Conservation (phyloP, 2,329 filamentous ascomycete genomes). For the Triangularia setosa region DNA sequence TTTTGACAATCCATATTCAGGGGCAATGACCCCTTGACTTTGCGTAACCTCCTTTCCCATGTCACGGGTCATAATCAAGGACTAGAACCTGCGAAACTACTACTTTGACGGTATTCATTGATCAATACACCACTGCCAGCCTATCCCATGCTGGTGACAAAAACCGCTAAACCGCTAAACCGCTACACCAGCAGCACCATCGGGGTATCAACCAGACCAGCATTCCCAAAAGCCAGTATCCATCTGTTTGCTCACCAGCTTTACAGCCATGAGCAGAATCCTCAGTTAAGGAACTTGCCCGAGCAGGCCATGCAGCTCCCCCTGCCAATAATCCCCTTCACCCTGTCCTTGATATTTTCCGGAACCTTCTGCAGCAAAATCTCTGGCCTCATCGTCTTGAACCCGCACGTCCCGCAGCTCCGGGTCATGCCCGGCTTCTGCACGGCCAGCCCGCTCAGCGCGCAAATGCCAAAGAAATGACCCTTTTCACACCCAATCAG, state of each 20-base stretch:
- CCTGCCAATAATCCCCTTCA: conserved; percentile 21
- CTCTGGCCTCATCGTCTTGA: conserved; percentile 45
- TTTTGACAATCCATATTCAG: neutral
- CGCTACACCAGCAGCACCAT: neutral
- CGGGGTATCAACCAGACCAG: neutral
- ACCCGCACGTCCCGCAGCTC: conserved; percentile 52
- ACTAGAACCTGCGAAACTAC: neutral
- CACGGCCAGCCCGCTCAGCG: conserved; percentile 51
- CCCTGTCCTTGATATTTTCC: conserved; percentile 25
- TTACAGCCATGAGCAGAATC: neutral
- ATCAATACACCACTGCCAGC: neutral
- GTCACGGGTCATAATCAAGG: neutral
- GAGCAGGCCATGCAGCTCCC: conserved; percentile 34
- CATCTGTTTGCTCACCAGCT: neutral
- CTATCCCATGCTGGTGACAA: neutral
- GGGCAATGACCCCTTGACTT: neutral
- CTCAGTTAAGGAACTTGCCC: conserved; percentile 35
- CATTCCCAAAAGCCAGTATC: neutral
- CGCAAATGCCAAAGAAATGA: conserved; percentile 44
- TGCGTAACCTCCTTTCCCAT: neutral
- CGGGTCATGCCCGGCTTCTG: conserved; percentile 50
- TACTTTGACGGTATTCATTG: neutral
- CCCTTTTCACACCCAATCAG: conserved; percentile 32
- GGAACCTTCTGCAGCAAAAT: conserved; percentile 34
- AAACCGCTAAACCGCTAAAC: neutral